These are phyloP conservation scores for Hygrophila difformis DNA, from an alignment of 257 asterid genomes.

Conservation along the genomic window DNA sequence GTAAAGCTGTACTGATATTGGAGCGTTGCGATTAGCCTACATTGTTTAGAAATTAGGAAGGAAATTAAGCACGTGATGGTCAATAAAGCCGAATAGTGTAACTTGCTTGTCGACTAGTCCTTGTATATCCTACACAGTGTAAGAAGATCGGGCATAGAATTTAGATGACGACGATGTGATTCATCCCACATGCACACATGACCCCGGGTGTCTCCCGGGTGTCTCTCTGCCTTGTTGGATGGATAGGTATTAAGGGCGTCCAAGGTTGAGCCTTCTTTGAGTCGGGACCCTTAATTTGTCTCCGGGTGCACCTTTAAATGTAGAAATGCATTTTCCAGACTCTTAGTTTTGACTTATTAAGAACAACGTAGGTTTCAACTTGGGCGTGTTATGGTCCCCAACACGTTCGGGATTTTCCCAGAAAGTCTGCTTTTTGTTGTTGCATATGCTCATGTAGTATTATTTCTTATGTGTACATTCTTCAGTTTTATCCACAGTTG, in stretches of 20 bases:
- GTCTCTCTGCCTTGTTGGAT: conserved; percentile 24
- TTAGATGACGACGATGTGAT: not conserved
- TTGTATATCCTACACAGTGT: too few species aligned
- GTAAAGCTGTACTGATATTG: not conserved
- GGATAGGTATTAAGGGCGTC: conserved; percentile 23
- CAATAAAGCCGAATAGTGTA: too few species aligned
- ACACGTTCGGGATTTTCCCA: not conserved
- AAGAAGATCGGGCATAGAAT: not conserved
- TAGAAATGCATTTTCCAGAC: conserved; percentile 2
- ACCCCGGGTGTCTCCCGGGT: conserved; percentile 1
- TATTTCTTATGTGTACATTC: too few species aligned
- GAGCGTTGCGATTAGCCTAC: too few species aligned
- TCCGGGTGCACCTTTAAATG: conserved; percentile 11
- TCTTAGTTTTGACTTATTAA: conserved; percentile 9
- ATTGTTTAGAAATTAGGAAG: not conserved
- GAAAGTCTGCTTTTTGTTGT: not conserved
- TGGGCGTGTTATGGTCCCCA: conserved; percentile 16
- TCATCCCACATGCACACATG: conserved; percentile 1
- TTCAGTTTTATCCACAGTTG: too few species aligned
- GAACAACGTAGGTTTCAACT: not conserved
- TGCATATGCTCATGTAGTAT: not conserved
- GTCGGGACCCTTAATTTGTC: conserved; percentile 34
- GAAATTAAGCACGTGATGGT: not conserved
- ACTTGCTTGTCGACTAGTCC: too few species aligned
- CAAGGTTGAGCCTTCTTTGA: conserved; percentile 19